Percentiles rank a stretch among this genome's conserved stretches.
These are phyloP conservation scores for Phanerochaete sordida DNA, from an alignment of 768 basidiomycete genomes.

Conservation along the genomic window DNA sequence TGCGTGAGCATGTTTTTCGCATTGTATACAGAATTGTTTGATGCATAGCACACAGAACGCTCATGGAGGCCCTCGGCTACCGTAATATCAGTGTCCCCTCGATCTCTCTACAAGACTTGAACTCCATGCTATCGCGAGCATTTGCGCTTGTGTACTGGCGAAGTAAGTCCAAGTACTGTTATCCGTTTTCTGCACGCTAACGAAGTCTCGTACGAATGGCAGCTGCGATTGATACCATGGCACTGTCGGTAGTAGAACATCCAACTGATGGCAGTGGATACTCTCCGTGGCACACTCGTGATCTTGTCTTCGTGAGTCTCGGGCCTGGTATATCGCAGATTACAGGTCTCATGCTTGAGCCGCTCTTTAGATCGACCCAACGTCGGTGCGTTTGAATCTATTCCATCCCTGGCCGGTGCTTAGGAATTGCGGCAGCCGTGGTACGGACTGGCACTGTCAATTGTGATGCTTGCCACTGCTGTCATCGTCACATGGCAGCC, in stretches of 20 bases:
- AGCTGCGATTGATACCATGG: not conserved
- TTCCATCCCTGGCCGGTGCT: too few relatives aligned
- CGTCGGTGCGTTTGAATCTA: not conserved
- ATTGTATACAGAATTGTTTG: too few relatives aligned
- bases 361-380: not conserved
- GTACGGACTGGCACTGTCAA: not conserved
- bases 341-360: too few relatives aligned
- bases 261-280: not conserved
- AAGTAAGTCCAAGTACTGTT: not conserved
- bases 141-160: slow-evolving; percentile 1
- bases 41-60: not conserved
- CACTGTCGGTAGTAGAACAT: too few relatives aligned
- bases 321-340: not conserved
- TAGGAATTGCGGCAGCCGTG: not conserved
- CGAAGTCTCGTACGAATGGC: too few relatives aligned
- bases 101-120: not conserved
- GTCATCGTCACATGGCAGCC: not conserved
- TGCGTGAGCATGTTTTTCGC: not conserved
- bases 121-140: not conserved
- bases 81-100: not conserved
- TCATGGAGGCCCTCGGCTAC: not conserved
- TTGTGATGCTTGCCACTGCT: not conserved
- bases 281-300: not conserved
- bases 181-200: not conserved
- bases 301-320: not conserved